Percentiles rank a stretch among this genome's conserved stretches.
Evolutionary conservation across 2,329 filamentous ascomycete species (phyloP).

Genomic region (Daldinia sp.): DNA sequence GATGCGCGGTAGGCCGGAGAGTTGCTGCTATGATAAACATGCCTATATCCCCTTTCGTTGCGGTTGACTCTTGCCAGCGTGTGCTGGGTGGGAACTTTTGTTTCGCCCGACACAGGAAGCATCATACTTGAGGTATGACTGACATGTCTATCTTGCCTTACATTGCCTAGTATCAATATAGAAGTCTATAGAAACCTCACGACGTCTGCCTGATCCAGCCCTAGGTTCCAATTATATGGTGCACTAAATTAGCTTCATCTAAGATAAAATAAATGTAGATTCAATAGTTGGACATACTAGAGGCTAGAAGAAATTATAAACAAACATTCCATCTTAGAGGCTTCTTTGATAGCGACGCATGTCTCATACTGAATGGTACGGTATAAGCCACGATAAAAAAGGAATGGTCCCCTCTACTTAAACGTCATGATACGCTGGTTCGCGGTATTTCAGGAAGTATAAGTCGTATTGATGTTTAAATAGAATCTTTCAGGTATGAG

Average conservation of each 20-base stretch:
- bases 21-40: neutral
- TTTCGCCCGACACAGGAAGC: neutral
- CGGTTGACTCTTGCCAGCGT: neutral
- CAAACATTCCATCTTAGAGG: neutral
- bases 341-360: neutral
- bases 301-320: neutral
- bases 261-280: neutral
- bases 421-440: neutral
- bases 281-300: neutral
- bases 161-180: too few relatives aligned
- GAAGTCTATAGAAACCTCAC: neutral
- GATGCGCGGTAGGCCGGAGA: slow-evolving; percentile 7
- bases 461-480: neutral
- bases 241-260: slow-evolving; percentile 5
- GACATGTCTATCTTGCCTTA: neutral
- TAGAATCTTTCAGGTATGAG: neutral
- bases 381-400: neutral
- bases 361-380: neutral
- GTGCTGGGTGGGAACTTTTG: neutral
- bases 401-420: neutral
- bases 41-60: neutral
- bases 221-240: slow-evolving; percentile 6
- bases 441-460: too few relatives aligned
- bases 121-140: neutral
- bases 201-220: neutral